Evolutionary conservation across 192 early-diverging fungal species (phyloP), one percentile per base, ranked within the genome.

Genomic region (Podila clonocystis): DNA sequence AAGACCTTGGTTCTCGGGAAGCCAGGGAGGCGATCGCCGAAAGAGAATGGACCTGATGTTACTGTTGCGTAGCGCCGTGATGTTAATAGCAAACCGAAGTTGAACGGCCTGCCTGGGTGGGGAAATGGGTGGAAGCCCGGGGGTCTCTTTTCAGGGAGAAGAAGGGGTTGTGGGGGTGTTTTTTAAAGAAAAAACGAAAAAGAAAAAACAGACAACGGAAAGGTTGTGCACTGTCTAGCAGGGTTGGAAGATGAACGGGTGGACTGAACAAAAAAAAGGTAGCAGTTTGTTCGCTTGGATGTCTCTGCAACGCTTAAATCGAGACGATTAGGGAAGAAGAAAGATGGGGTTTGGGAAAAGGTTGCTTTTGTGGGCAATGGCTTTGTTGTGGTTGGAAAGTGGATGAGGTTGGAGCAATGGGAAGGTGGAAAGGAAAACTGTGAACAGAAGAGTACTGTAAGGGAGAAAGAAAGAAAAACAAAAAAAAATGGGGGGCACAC

Each of bases 31-130:
- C 75, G 75, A 79, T 72, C 82, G 74, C 82, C 68, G 82, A 76
- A 83, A 75, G 65, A 83, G 70, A 83, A 67, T 62, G 70, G 74
- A 83, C 74, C 71, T 61, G 58, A 68, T 60, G 70, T 75, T 75
- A 72, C 68, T 78, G 74, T 69, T 83, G 68, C 74, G 69, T 83
- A 83, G 74, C 82, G 82, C 73, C 82, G 82, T 83, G 73, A 75
- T 83, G 82, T 74, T 72, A 70, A 75, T 74, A 72, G 72, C 73
- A 75, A 78, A 78, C 75, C 75, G 75, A 78, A 78, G 65, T 48
- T 62, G 69, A 58, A 78, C 75, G 75, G 75, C 65, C 75, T 78
- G 75, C 75, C 69, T 72, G 50, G 22, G 63, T 77, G 70, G 70
- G 41, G 73, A 68, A 83, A 72, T 72, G 70, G 74, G 74, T 75